Base-by-base conservation (phyloP, 2,329 filamentous ascomycete genomes). In the Dothidotthia symphoricarpi region DNA sequence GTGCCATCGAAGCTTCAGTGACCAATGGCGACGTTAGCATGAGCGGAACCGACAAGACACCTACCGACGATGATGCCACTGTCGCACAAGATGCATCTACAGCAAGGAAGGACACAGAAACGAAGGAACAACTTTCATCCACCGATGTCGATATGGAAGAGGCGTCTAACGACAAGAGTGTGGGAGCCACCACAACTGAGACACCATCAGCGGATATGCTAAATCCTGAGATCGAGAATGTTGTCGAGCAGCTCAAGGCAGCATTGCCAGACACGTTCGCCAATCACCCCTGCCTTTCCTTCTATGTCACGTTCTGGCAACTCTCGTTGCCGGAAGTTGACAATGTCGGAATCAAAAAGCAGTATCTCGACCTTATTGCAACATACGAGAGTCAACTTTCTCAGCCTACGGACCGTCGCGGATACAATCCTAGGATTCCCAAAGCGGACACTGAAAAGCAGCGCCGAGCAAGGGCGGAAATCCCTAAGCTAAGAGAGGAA, bases 231-330 rank as follows among this genome's bases (percentile, higher is more conserved):
- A 76, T 97, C 32, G 81, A 86, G 47, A 81, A 83, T 4, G 72
- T 96, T 13, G 83, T 90, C 40, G 78, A 85, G 7, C 76, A 81
- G 19, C 76, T 95, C 13, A 77, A 79, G 42, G 69, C 72, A 5
- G 71, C 78, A 0, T 63, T 88, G 9, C 78, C 85, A 1, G 67
- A 77, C 2, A 76, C 80, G 6, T 77, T 82, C 4, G 88, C 84
- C 75, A 72, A 79, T 9, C 80, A 79, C 33, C 77, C 96, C 34
- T 89, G 82, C 28, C 75, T 88, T 1, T 82, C 86, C 19, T 91
- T 96, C 63, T 96, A 88, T 58, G 81, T 86, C 28, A 86, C 86
- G 0, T 98, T 98, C 68, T 98, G 93, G 93, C 84, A 90, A 34
- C 75, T 96, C 10, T 83, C 88, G 17, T 77, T 94, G 3, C 82